These are phyloP conservation scores for Graphium sp. DNA, from an alignment of 2,329 filamentous ascomycete species.

Conservation along the genomic window DNA sequence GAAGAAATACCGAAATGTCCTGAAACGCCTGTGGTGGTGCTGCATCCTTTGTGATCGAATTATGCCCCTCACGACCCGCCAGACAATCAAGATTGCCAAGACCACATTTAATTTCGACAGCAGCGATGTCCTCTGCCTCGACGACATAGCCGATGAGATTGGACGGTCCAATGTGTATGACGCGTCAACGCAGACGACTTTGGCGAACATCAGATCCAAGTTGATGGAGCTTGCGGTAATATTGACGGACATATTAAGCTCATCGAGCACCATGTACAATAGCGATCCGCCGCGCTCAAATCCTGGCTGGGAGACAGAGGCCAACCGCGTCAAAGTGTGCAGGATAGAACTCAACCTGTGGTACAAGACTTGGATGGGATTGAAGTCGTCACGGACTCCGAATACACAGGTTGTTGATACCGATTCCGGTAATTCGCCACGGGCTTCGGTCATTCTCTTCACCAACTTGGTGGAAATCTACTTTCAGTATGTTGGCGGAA, in stretches of 20 bases:
- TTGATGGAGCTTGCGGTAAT: slow-evolving; percentile 26
- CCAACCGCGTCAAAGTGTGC: slow-evolving; percentile 15
- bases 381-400: slow-evolving; percentile 8
- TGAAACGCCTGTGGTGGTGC: slow-evolving; percentile 38
- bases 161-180: slow-evolving; percentile 25
- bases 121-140: slow-evolving; percentile 17
- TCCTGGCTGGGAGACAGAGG: slow-evolving; percentile 14
- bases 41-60: slow-evolving; percentile 34
- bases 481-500: slow-evolving; percentile 23
- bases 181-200: slow-evolving; percentile 21
- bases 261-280: slow-evolving; percentile 24
- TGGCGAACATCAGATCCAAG: slow-evolving; percentile 26
- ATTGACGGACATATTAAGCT: slow-evolving; percentile 25
- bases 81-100: slow-evolving; percentile 29
- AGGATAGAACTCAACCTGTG: slow-evolving; percentile 19
- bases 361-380: slow-evolving; percentile 16
- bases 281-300: slow-evolving; percentile 15
- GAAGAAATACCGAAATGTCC: slow-evolving; percentile 18
- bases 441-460: slow-evolving; percentile 24
- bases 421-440: slow-evolving; percentile 13
- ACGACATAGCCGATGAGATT: slow-evolving; percentile 28
- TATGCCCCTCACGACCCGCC: slow-evolving; percentile 28
- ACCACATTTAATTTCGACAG: slow-evolving; percentile 25
- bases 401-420: not conserved
- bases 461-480: slow-evolving; percentile 33